Conservation (phyloP, 257 asterid species). For the Buddleja alternifolia region DNA sequence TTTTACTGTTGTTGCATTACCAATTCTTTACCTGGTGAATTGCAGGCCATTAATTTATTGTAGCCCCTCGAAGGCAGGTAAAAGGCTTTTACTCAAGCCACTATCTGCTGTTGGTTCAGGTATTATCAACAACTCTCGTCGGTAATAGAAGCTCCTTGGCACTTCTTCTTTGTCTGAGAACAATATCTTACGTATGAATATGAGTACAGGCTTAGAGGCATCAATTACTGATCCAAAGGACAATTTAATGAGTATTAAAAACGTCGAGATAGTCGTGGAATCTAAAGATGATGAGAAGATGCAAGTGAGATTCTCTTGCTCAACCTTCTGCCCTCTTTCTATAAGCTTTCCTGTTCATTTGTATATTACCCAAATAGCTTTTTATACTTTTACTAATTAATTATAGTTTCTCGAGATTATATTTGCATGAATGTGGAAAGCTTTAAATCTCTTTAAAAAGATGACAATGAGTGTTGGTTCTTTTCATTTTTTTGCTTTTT, state of each 20-base stretch:
- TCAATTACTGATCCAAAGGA: constrained; percentile 44
- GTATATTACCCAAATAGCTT: neutral
- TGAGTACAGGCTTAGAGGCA: constrained; percentile 60
- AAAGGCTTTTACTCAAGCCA: constrained; percentile 37
- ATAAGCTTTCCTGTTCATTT: constrained; percentile 7
- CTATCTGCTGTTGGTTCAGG: constrained; percentile 57
- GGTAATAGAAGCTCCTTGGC: constrained; percentile 18
- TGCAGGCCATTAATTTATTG: constrained; percentile 41
- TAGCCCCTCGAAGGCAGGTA: constrained; percentile 34
- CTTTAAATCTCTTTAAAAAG: neutral
- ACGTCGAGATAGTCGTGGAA: constrained; percentile 55
- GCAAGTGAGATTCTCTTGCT: constrained; percentile 53
- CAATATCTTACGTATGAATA: constrained; percentile 20
- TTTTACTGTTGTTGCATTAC: constrained; percentile 25
- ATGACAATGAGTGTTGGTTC: neutral
- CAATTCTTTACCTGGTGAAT: constrained; percentile 28
- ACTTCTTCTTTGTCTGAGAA: neutral
- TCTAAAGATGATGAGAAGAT: constrained; percentile 61
- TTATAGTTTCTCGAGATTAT: constrained; percentile 5
- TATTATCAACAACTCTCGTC: constrained; percentile 22
- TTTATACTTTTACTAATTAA: neutral
- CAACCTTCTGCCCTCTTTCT: constrained; percentile 8
- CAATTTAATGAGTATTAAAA: constrained; percentile 41
- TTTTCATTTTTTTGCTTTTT: too few relatives aligned
- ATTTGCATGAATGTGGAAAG: neutral